Percentiles rank a stretch among this genome's conserved stretches.
Evolutionary conservation across 208 protist species (phyloP).

Genomic region (Leptomonas seymouri): DNA sequence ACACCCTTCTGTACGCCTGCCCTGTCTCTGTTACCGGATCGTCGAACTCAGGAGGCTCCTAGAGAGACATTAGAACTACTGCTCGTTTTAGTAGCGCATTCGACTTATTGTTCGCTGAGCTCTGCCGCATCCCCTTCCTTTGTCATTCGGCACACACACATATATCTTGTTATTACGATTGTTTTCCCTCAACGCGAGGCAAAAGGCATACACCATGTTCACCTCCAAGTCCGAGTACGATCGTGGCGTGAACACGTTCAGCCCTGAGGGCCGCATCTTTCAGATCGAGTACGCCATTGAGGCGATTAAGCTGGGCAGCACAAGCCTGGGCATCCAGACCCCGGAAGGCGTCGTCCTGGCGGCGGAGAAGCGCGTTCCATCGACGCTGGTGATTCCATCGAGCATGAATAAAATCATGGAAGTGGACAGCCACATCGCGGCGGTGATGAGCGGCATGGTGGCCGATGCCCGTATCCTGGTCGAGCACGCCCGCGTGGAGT

Average conservation of each 20-base stretch:
- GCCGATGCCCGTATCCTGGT: slow-evolving; percentile 99
- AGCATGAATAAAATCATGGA: slow-evolving; percentile 99
- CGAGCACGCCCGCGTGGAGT: slow-evolving; percentile 98
- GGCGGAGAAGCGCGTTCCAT: slow-evolving; percentile 99
- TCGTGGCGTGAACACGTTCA: slow-evolving; percentile 99
- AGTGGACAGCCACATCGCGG: slow-evolving; percentile 96
- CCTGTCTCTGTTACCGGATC: too few relatives aligned
- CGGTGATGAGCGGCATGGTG: slow-evolving; percentile 97
- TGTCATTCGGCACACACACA: not conserved
- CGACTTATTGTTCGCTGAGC: not conserved
- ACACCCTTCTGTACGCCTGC: too few relatives aligned
- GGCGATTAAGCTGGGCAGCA: slow-evolving; percentile 97
- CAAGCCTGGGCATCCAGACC: slow-evolving; percentile 98
- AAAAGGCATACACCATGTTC: slow-evolving; percentile 62
- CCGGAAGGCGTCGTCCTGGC: slow-evolving; percentile 98
- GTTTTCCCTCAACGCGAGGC: too few relatives aligned
- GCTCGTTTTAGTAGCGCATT: too few relatives aligned
- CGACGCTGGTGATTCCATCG: slow-evolving; percentile 96
- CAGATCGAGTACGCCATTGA: slow-evolving; percentile 95
- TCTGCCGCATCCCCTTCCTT: not conserved
- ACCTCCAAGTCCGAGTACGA: slow-evolving; percentile 98
- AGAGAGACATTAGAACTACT: too few relatives aligned
- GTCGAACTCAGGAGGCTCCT: too few relatives aligned
- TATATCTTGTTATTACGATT: not conserved
- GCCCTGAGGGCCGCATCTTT: slow-evolving; percentile 99